A percentile compares a stretch with the other conserved stretches of the same genome.
Conservation (phyloP, 2,329 filamentous ascomycete genomes). For the Exophiala bonariae region DNA sequence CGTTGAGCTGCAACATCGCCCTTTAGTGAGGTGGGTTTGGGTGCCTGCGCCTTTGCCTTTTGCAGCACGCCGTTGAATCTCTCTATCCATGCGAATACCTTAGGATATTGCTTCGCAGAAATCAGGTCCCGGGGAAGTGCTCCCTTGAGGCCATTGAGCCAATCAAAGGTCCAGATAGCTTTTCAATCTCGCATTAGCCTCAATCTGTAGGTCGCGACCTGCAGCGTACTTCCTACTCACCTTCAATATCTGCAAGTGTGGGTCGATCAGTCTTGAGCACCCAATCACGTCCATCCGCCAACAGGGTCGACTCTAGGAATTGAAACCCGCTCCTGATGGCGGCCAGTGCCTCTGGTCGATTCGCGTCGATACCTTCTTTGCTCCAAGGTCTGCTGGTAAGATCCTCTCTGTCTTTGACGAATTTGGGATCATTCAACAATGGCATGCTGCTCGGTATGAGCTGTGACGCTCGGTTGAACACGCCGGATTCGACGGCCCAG, state of each 20-base stretch:
- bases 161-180: conserved; percentile 67
- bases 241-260: conserved; percentile 67
- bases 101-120: conserved; percentile 55
- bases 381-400: conserved; percentile 46
- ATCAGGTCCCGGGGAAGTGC: conserved; percentile 57
- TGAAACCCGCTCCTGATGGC: conserved; percentile 57
- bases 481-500: conserved; percentile 56
- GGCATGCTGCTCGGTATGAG: conserved; percentile 60
- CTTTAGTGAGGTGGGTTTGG: conserved; percentile 46
- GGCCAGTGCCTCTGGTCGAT: conserved; percentile 57
- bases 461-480: conserved; percentile 56
- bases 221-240: conserved; percentile 32
- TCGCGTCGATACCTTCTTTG: conserved; percentile 38
- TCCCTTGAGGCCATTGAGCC: conserved; percentile 59
- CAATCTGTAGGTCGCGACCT: conserved; percentile 9
- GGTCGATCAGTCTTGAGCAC: conserved; percentile 55
- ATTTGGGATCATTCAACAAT: conserved; percentile 57
- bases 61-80: conserved; percentile 57
- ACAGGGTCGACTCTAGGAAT: conserved; percentile 61
- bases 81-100: conserved; percentile 62
- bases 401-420: conserved; percentile 58
- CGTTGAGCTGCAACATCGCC: conserved; percentile 55
- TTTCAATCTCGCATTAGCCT: conserved; percentile 21
- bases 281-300: conserved; percentile 68
- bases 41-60: conserved; percentile 40